A percentile compares a stretch with the other conserved stretches of the same genome.
phyloP scores from a whole-genome alignment of 1,139 yeast genomes.

The Pichia inconspicua region DNA sequence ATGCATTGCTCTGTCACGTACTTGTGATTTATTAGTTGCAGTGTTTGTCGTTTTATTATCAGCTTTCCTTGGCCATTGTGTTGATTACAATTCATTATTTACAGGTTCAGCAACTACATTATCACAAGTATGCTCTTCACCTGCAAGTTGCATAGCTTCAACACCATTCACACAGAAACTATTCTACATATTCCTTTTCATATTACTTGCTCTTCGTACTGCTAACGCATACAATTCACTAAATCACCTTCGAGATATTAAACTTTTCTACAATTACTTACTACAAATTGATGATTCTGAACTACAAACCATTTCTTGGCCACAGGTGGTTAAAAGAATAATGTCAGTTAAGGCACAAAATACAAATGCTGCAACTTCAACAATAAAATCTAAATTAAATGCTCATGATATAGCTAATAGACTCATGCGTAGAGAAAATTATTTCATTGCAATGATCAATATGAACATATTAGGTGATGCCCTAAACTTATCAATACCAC shows the following conservation, averaged over 20 bases:
- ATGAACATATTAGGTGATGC: constrained; percentile 65
- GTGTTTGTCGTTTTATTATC: constrained; percentile 72
- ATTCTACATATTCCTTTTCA: constrained; percentile 53
- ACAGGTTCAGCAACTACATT: constrained; percentile 21
- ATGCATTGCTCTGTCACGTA: constrained; percentile 61
- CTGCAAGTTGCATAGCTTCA: constrained; percentile 53
- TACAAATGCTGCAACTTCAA: constrained; percentile 59
- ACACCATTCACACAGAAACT: constrained; percentile 47
- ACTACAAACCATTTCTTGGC: constrained; percentile 91
- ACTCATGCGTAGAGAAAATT: constrained; percentile 91
- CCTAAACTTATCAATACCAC: constrained; percentile 37
- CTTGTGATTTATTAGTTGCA: constrained; percentile 63
- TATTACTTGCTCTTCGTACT: constrained; percentile 48
- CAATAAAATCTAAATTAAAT: constrained; percentile 66
- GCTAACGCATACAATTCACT: constrained; percentile 52
- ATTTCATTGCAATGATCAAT: constrained; percentile 81
- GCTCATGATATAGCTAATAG: constrained; percentile 95
- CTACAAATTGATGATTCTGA: constrained; percentile 71
- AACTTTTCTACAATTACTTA: constrained; percentile 57
- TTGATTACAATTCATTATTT: constrained; percentile 42
- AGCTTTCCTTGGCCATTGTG: constrained; percentile 75
- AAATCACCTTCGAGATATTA: constrained; percentile 52
- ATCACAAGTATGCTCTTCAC: constrained; percentile 33
- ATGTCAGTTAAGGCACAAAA: constrained; percentile 64
- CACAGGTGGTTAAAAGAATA: constrained; percentile 70